Base-by-base conservation (phyloP, 306 rosid genomes). In the Hylodesmum podocarpum region DNA sequence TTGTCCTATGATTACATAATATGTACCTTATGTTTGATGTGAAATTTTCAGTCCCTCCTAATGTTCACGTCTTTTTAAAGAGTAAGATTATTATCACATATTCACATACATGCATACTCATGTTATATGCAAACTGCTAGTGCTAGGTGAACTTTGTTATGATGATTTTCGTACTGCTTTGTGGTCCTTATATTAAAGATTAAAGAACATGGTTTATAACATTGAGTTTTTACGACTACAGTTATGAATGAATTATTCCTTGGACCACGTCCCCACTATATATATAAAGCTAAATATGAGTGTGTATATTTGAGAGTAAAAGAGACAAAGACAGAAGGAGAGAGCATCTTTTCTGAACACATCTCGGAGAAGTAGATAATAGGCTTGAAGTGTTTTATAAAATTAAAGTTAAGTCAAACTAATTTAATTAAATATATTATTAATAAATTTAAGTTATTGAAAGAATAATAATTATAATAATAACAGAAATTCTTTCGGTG, bases 211-310 rank as follows among this genome's bases (percentile, higher is more conserved):
- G 50, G 31, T 39, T 27, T 67, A 59, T 14, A 49, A 31, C 41
- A 75, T 21, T 62, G 66, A 36, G 18, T 57, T 67, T 50, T 81
- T 67, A 43, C 43, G 24, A 72, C 66, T 59, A 41, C 29, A 62
- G 81, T 62, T 73, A 49, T 34, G 76, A 58, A 71, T 70, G 69
- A 86, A 67, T 74, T 75, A 86, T 86, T 78, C 82, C 43, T 47
- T 80, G 90, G 88, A 86, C 90, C 90, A 82, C 76, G 58, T 49
- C 76, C 62, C 40, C 81, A 64, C 73, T 66, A 39, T 54, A 50
- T n/a, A n/a, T n/a, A n/a, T n/a, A n/a, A 75, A 71, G 71, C 40
- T 64, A 6, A 58, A n/a, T 36, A 21, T 75, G 2, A n/a, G n/a
- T 64, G 47, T 50, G 54, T 72, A 10, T 34, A 34, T 31, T 25